Conservation (phyloP, 208 protist genomes). For the Trypanosoma caninum region DNA sequence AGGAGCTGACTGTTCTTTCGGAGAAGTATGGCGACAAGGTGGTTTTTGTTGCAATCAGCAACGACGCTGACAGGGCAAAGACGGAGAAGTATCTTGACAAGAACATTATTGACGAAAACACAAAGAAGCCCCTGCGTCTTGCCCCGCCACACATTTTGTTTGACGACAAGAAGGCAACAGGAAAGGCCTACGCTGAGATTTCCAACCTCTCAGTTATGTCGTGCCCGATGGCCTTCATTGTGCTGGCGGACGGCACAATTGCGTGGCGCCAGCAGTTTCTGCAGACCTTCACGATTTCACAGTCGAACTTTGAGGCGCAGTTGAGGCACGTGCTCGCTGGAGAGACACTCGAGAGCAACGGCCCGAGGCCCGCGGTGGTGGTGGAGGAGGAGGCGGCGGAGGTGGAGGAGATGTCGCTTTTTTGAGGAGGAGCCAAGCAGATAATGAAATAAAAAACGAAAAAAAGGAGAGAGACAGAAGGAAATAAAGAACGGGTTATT, state of each 20-base stretch:
- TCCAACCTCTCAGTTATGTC: conserved; percentile 85
- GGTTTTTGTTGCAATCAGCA: conserved; percentile 84
- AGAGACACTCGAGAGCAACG: conserved; percentile 81
- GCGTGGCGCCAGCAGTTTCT: conserved; percentile 91
- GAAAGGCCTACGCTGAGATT: conserved; percentile 71
- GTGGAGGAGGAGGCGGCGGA: conserved; percentile 89
- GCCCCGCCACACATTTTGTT: conserved; percentile 72
- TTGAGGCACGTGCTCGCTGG: conserved; percentile 72
- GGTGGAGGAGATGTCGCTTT: conserved; percentile 88
- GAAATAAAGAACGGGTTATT: background rate
- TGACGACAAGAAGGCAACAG: conserved; percentile 81
- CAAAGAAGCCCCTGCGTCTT: conserved; percentile 81
- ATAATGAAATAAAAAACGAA: background rate
- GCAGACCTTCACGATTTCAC: conserved; percentile 78
- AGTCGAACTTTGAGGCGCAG: conserved; percentile 91
- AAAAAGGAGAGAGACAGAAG: conserved; percentile 2
- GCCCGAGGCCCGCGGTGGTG: conserved; percentile 75
- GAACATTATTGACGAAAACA: conserved; percentile 89
- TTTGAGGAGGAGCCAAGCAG: conserved; percentile 36
- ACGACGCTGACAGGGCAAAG: conserved; percentile 84
- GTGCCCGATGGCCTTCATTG: conserved; percentile 88
- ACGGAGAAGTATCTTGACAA: conserved; percentile 90
- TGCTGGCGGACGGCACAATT: conserved; percentile 74
- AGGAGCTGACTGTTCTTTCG: conserved; percentile 84
- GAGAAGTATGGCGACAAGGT: conserved; percentile 74